A percentile compares a stretch with the other conserved stretches of the same genome.
Conservation (phyloP, 805 yeast genomes). For the Aciculoconidium aculeatum region DNA sequence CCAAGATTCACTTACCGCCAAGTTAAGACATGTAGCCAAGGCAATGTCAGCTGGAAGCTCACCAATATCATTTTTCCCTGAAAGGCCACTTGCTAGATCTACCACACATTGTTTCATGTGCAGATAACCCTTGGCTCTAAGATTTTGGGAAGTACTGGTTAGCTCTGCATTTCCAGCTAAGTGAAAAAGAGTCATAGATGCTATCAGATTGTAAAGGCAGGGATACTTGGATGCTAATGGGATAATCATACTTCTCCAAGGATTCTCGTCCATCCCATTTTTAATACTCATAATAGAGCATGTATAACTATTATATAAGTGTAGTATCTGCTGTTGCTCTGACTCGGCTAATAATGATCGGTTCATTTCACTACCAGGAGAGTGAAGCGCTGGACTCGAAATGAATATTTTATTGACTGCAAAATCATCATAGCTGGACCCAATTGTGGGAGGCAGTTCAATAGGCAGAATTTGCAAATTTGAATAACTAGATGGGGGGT, state of each 20-base stretch:
- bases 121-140: constrained; percentile 45
- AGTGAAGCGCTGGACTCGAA: constrained; percentile 6
- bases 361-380: constrained; percentile 7
- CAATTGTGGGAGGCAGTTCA: too few relatives aligned
- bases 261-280: constrained; percentile 60
- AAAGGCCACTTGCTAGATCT: constrained; percentile 53
- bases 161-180: constrained; percentile 31
- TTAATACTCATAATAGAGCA: constrained; percentile 53
- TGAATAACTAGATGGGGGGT: too few relatives aligned
- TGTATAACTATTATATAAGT: constrained; percentile 30
- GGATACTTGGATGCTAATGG: constrained; percentile 53
- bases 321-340: constrained; percentile 32
- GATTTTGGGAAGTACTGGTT: constrained; percentile 37
- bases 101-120: constrained; percentile 58
- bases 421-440: too few relatives aligned
- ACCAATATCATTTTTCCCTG: constrained; percentile 16
- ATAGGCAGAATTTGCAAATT: too few relatives aligned
- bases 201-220: constrained; percentile 55
- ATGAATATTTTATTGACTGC: constrained; percentile 4
- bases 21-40: constrained; percentile 54
- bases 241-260: constrained; percentile 55
- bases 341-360: constrained; percentile 18
- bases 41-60: constrained; percentile 59
- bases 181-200: constrained; percentile 65
- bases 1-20: constrained; percentile 67